Conservation (phyloP, 148 eudicot genomes). For the Rhododendron ovatum region DNA sequence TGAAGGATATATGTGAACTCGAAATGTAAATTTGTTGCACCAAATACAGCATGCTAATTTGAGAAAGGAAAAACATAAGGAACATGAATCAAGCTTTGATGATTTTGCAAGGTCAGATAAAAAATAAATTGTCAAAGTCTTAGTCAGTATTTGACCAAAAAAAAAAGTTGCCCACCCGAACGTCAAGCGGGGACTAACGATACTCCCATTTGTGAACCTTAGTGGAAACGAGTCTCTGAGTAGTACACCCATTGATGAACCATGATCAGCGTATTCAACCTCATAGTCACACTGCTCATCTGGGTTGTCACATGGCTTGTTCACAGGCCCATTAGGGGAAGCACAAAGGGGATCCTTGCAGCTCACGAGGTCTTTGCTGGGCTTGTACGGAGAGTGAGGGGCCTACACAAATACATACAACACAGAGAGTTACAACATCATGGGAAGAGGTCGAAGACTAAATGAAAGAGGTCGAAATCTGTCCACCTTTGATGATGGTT, state of each 20-base stretch:
- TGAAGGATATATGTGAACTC: neutral
- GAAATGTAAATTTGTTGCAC: neutral
- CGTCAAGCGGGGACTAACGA: conserved; percentile 36
- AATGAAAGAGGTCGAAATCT: neutral
- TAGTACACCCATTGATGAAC: conserved; percentile 79
- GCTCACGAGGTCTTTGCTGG: conserved; percentile 43
- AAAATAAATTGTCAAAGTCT: neutral
- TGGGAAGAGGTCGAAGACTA: neutral
- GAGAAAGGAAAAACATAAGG: neutral
- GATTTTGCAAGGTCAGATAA: neutral
- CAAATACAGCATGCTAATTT: neutral
- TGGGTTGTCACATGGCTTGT: conserved; percentile 39
- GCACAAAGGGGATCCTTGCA: conserved; percentile 65
- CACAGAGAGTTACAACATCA: neutral
- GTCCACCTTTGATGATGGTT: neutral
- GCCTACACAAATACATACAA: conserved; percentile 38
- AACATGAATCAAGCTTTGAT: neutral
- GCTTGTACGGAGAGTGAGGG: conserved; percentile 83
- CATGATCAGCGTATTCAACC: conserved; percentile 76
- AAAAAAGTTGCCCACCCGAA: conserved; percentile 56
- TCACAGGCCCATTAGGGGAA: conserved; percentile 45
- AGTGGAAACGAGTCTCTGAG: conserved; percentile 57
- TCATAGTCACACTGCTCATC: conserved; percentile 88
- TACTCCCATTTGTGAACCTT: conserved; percentile 49
- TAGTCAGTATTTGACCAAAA: neutral